Conservation (phyloP, 495 filamentous ascomycete genomes). For the Penicillium cosmopolitanum region DNA sequence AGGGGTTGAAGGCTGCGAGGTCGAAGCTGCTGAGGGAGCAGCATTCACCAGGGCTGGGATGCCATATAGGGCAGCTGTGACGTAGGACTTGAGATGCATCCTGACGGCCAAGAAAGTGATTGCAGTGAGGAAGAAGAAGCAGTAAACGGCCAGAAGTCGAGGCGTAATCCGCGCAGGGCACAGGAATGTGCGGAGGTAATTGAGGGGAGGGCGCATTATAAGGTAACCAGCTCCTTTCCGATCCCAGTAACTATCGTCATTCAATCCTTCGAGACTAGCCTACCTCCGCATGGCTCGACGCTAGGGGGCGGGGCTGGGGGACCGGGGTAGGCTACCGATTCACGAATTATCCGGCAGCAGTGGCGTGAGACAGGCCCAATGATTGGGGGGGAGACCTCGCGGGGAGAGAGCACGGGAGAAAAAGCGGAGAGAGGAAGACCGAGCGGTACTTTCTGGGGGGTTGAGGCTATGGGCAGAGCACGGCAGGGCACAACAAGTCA, state of each 20-base stretch:
- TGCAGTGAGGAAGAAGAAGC: slow-evolving; percentile 36
- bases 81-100: slow-evolving; percentile 47
- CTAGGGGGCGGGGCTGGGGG: slow-evolving; percentile 30
- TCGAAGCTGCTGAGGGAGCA: slow-evolving; percentile 19
- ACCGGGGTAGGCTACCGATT: slow-evolving; percentile 30
- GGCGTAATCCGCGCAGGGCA: slow-evolving; percentile 37
- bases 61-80: slow-evolving; percentile 41
- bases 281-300: slow-evolving; percentile 32
- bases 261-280: slow-evolving; percentile 1
- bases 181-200: slow-evolving; percentile 36
- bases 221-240: slow-evolving; percentile 19
- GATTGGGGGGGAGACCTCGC: slow-evolving; percentile 13
- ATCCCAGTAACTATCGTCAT: slow-evolving; percentile 23
- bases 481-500: too few relatives aligned
- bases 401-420: slow-evolving; percentile 5
- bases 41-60: slow-evolving; percentile 36
- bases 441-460: slow-evolving; percentile 9
- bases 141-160: slow-evolving; percentile 35
- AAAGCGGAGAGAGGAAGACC: slow-evolving; percentile 24
- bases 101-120: slow-evolving; percentile 35
- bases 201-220: slow-evolving; percentile 35
- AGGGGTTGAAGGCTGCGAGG: slow-evolving; percentile 11
- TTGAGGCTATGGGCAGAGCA: background rate
- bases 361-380: slow-evolving; percentile 16
- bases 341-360: slow-evolving; percentile 31